Base-by-base conservation (phyloP, 2,329 filamentous ascomycete species). In the Curvularia sp. region DNA sequence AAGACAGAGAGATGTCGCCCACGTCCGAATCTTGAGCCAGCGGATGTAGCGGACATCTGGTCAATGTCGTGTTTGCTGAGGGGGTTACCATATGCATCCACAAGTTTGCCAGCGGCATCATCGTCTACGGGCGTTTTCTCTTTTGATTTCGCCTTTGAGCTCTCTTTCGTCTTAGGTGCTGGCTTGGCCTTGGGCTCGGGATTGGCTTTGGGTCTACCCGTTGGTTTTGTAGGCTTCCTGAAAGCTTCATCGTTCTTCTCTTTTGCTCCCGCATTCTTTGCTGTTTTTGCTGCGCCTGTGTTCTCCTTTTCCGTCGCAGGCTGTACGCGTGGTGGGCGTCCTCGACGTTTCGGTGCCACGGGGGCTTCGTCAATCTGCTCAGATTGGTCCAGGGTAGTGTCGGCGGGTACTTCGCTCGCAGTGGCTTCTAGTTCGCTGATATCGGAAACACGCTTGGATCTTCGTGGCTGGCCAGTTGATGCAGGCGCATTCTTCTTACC, bases 1-100 rank as follows among this genome's bases (percentile, higher is more conserved):
- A 69, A 76, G 15, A 76, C 66, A 2, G 74, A 76, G 7, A 75
- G 61, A 42, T 73, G 66, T n/a, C 74, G 69, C n/a, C 73, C 73
- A 21, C 73, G 70, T 19, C 71, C 72, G 34, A 66, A 74, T 28
- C 73, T 64, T 21, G 74, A 73, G 1, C 66, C 66, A 9, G 64
- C 61, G n/a, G 73, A 74, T 6, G 68, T 69, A 5, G 64, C 69
- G 6, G 74, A 75, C 65, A 75, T 73, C 21, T 71, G 66, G 34
- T 75, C 73, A 7, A 76, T 63, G 13, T 74, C 73, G 21, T 71
- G 68, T 45, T 70, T 71, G 30, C 67, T 68, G 28, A 76, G 66
- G 12, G 73, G 72, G 5, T 74, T 73, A 4, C 74, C 73, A 27
- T 69, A 64, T 13, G 57, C 59, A 51, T 75, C 71, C 12, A 76